Evolutionary conservation across 257 asterid genomes (phyloP).

Genomic region (Solanum gracilifrons): DNA sequence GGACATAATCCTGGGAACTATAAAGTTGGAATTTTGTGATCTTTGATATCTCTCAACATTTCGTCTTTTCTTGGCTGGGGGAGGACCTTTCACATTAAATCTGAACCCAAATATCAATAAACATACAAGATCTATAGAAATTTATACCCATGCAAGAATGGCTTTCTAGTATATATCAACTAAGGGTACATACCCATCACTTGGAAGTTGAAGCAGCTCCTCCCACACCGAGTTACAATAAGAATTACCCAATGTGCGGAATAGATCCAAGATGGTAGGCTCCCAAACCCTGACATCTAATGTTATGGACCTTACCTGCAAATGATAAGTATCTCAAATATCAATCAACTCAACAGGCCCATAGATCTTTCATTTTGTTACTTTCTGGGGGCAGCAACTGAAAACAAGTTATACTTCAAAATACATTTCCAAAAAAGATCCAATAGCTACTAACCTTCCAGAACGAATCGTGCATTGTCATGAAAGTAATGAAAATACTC

Average conservation of each 20-base stretch:
- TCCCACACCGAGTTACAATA: conserved; percentile 94
- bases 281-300: conserved; percentile 97
- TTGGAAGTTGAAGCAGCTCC: conserved; percentile 55
- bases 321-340: conserved; percentile 5
- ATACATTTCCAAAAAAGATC: neutral
- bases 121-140: neutral
- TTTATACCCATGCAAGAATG: neutral
- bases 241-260: conserved; percentile 69
- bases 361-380: neutral
- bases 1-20: neutral
- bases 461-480: neutral
- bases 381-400: neutral
- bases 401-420: neutral
- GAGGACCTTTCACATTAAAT: neutral
- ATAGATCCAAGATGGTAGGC: conserved; percentile 67
- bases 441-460: neutral
- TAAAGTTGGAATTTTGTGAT: neutral
- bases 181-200: conserved; percentile 42
- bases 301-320: conserved; percentile 85
- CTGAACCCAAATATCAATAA: neutral
- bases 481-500: neutral
- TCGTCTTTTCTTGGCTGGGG: neutral
- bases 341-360: neutral
- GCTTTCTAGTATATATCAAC: neutral
- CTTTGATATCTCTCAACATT: neutral